Evolutionary conservation across 345 rosid species (phyloP), one percentile per base, ranked within the genome.

Genomic region (Hibiscus syriacus): DNA sequence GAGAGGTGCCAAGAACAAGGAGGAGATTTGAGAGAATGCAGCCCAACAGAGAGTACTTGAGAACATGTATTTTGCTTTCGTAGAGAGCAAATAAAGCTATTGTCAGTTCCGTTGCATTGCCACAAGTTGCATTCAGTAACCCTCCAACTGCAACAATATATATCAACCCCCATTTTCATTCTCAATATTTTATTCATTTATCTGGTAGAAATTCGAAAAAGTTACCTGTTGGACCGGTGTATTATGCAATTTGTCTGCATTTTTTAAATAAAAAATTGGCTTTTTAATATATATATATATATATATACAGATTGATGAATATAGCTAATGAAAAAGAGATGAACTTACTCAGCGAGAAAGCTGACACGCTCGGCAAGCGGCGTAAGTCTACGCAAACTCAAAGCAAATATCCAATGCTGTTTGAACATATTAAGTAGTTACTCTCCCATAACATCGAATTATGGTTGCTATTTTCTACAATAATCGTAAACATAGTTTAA

Each of bases 161-260:
- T 19, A 50, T 50, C 55, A 63, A n/a, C 48, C n/a, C n/a, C n/a
- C 16, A 3, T 3, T 41, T 12, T 27, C 34, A 62, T 62, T 43
- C 22, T 62, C 67, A 43, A 19, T 13, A 14, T 32, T 5, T 48
- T 48, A n/a, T n/a, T n/a, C n/a, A 11, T n/a, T n/a, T n/a, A n/a
- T n/a, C n/a, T n/a, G n/a, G n/a, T n/a, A n/a, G n/a, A n/a, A 48
- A 59, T 6, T 6, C 3, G 19, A 62, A 48, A 49, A 17, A 17
- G 1, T 19, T 75, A 92, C 98, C 98, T 86, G 97, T 93, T 70
- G 98, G 96, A 67, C 97, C 92, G 1, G 98, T 93, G 78, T 70
- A 86, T 70, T 87, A 86, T 29, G 98, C 92, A 69, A 93, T 88
- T 76, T 93, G 97, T 63, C 98, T 93, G 97, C 11, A 27, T 4